Evolutionary conservation across 495 filamentous ascomycete species (phyloP).

Genomic region (Penicillium roqueforti): DNA sequence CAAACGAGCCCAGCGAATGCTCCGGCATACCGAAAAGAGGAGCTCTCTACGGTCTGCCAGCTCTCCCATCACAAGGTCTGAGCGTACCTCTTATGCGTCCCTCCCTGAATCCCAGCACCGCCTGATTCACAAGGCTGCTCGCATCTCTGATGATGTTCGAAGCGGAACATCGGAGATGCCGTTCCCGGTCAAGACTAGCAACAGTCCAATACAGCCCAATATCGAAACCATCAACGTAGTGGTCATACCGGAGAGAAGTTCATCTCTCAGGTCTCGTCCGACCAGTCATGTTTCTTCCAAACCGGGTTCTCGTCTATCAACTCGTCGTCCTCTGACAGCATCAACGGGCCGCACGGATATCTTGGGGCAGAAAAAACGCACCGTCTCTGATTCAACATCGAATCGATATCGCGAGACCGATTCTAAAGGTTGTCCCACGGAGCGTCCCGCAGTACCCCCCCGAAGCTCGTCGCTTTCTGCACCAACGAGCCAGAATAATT

Average conservation of each 20-base stretch:
- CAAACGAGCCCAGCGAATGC: conserved; percentile 44
- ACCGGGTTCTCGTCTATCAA: conserved; percentile 35
- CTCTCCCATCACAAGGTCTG: conserved; percentile 40
- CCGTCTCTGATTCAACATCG: conserved; percentile 38
- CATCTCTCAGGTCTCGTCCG: conserved; percentile 55
- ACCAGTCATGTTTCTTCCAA: conserved; percentile 38
- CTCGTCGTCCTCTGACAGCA: conserved; percentile 32
- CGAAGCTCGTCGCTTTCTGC: conserved; percentile 64
- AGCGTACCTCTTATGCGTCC: conserved; percentile 42
- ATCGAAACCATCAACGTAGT: conserved; percentile 64
- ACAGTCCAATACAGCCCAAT: conserved; percentile 44
- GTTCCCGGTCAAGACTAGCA: conserved; percentile 46
- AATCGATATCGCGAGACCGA: conserved; percentile 22
- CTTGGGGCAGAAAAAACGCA: conserved; percentile 30
- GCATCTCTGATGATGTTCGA: conserved; percentile 48
- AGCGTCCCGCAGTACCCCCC: conserved; percentile 56
- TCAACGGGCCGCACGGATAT: conserved; percentile 34
- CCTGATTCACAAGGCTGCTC: conserved; percentile 43
- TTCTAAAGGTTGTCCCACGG: conserved; percentile 24
- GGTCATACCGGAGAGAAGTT: conserved; percentile 63
- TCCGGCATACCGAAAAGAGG: conserved; percentile 71
- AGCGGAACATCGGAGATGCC: conserved; percentile 60
- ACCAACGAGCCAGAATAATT: conserved; percentile 64
- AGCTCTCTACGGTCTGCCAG: conserved; percentile 52
- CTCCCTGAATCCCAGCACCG: conserved; percentile 42